phyloP scores from a whole-genome alignment of 164 flowering plant species.

The Aristolochia fimbriata region DNA sequence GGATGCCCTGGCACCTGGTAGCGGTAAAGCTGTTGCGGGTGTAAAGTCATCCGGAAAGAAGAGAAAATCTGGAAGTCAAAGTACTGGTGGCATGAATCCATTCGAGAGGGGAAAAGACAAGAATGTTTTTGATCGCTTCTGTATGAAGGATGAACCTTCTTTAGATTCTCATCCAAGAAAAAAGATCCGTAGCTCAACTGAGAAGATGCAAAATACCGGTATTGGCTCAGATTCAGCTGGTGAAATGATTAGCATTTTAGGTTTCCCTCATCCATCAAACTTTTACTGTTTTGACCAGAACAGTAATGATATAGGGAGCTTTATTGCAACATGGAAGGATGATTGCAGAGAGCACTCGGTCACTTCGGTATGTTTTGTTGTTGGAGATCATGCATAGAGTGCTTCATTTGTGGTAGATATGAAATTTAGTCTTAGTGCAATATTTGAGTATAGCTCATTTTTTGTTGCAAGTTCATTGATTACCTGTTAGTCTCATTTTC shows the following conservation, averaged over 20 bases:
- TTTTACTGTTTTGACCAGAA: background rate
- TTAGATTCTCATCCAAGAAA: no score
- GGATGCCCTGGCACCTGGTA: conserved; percentile 12
- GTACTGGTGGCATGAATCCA: conserved; percentile 10
- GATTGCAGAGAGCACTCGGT: conserved; percentile 41
- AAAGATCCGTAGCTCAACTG: no score
- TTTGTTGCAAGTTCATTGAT: no score
- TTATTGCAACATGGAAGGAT: conserved; percentile 78
- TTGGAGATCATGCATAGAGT: background rate
- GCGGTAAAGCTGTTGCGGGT: conserved; percentile 15
- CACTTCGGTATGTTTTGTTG: conserved; percentile 35
- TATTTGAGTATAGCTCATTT: no score
- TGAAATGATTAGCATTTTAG: no score
- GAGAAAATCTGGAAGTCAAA: conserved; percentile 29
- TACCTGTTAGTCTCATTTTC: no score
- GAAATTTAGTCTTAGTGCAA: no score
- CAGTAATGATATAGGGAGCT: conserved; percentile 26
- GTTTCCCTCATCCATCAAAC: no score
- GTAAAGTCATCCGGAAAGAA: conserved; percentile 27
- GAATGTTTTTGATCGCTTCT: conserved; percentile 5
- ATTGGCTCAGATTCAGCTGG: no score
- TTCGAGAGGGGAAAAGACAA: conserved; percentile 19
- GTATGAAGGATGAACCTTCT: background rate
- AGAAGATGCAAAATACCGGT: no score
- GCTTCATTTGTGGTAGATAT: no score